Conservation (phyloP, 495 filamentous ascomycete genomes). For the Opeltia flavorubescens region DNA sequence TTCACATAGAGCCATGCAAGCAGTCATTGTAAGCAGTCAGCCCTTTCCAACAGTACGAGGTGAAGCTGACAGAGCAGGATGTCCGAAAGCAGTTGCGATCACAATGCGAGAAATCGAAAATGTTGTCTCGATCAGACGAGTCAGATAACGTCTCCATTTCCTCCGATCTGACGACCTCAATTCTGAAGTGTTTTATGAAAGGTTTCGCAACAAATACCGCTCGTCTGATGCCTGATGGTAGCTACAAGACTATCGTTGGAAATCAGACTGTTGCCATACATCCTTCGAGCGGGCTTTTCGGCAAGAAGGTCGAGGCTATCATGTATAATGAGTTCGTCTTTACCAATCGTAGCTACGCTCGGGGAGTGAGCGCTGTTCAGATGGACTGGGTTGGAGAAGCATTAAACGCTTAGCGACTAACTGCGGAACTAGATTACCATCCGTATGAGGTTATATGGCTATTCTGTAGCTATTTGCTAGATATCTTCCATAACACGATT, state of each 20-base stretch:
- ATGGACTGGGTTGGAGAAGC: conserved; percentile 74
- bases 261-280: conserved; percentile 83
- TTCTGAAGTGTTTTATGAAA: conserved; percentile 68
- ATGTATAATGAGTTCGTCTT: conserved; percentile 95
- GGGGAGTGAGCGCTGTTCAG: conserved; percentile 75
- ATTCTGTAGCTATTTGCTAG: not conserved
- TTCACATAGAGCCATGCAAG: conserved; percentile 69
- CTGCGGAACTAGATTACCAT: not conserved
- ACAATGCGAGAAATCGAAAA: conserved; percentile 38
- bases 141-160: conserved; percentile 8
- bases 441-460: not conserved
- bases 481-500: not conserved
- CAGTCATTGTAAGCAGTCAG: conserved; percentile 44
- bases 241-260: conserved; percentile 70
- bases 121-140: conserved; percentile 15
- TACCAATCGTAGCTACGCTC: conserved; percentile 81
- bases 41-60: conserved; percentile 6
- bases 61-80: conserved; percentile 32
- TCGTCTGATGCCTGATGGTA: conserved; percentile 64
- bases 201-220: conserved; percentile 80
- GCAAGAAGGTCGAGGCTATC: conserved; percentile 82
- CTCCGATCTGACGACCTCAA: conserved; percentile 34
- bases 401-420: conserved; percentile 25
- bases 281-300: conserved; percentile 72
- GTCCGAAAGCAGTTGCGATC: conserved; percentile 77